Evolutionary conservation across 257 asterid genomes (phyloP).

Genomic region (Nicotiana benthamiana): DNA sequence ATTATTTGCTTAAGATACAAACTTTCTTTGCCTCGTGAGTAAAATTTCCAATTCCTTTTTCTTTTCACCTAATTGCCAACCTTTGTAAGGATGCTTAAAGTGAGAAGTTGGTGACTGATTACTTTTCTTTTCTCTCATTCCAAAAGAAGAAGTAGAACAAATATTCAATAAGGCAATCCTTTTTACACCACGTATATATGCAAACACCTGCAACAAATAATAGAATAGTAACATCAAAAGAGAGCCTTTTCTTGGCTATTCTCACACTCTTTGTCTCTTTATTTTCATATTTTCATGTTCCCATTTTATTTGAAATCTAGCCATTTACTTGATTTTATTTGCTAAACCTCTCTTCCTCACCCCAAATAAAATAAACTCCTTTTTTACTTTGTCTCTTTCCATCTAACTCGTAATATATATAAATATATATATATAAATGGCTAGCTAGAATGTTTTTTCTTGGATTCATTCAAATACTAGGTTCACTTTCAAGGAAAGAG

Average conservation of each 20-base stretch:
- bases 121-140: conserved; percentile 18
- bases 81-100: conserved; percentile 24
- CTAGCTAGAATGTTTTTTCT: neutral
- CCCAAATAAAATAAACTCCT: neutral
- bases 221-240: conserved; percentile 9
- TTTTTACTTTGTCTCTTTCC: neutral
- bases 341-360: neutral
- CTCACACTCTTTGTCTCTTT: conserved; percentile 16
- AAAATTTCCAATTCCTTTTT: neutral
- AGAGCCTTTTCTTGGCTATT: neutral
- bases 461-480: neutral
- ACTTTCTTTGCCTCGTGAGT: neutral
- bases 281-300: neutral
- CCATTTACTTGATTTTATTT: neutral
- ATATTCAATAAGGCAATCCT: neutral
- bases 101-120: conserved; percentile 30
- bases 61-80: conserved; percentile 6
- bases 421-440: neutral
- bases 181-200: neutral
- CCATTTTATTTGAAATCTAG: neutral
- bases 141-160: neutral
- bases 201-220: neutral
- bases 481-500: neutral
- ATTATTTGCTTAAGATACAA: neutral
- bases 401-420: no score